Conservation (phyloP, 1,284 basidiomycete genomes). For the Pterula multifida region DNA sequence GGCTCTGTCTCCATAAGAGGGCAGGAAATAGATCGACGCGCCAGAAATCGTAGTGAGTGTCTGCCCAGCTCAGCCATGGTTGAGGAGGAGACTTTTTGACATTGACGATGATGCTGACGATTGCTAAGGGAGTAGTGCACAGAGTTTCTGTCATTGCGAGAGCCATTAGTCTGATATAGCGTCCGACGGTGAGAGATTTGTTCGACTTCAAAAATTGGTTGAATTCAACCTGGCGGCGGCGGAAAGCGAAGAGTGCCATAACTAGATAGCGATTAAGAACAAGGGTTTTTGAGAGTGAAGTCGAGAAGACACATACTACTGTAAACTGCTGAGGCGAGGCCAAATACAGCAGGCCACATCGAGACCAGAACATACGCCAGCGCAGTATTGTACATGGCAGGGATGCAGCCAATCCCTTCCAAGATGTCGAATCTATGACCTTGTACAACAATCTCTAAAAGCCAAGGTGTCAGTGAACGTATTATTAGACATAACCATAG, state of each 20-base stretch:
- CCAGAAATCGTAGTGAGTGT: conserved; percentile 18
- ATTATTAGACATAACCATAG: background rate
- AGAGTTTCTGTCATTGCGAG: conserved; percentile 32
- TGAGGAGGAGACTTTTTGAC: conserved; percentile 14
- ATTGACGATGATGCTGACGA: conserved; percentile 15
- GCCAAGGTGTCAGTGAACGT: background rate
- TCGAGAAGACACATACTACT: conserved; percentile 19
- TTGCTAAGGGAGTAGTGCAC: conserved; percentile 23
- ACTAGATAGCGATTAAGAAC: conserved; percentile 15
- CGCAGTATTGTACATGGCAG: conserved; percentile 29
- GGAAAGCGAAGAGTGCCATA: conserved; percentile 26
- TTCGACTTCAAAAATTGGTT: conserved; percentile 22
- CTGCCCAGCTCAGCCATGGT: conserved; percentile 33
- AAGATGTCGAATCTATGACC: conserved; percentile 45
- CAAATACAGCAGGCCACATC: conserved; percentile 29
- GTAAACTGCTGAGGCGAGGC: conserved; percentile 26
- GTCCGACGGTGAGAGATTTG: conserved; percentile 23
- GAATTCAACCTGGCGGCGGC: conserved; percentile 26
- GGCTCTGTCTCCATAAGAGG: conserved; percentile 8
- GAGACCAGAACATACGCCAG: conserved; percentile 27
- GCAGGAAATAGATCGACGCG: conserved; percentile 8
- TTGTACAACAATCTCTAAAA: conserved; percentile 32
- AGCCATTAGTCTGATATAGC: conserved; percentile 44
- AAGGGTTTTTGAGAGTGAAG: background rate
- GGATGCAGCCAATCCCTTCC: conserved; percentile 45